These are phyloP conservation scores for Madurella mycetomatis DNA, from an alignment of 2,329 filamentous ascomycete species.

Conservation along the genomic window DNA sequence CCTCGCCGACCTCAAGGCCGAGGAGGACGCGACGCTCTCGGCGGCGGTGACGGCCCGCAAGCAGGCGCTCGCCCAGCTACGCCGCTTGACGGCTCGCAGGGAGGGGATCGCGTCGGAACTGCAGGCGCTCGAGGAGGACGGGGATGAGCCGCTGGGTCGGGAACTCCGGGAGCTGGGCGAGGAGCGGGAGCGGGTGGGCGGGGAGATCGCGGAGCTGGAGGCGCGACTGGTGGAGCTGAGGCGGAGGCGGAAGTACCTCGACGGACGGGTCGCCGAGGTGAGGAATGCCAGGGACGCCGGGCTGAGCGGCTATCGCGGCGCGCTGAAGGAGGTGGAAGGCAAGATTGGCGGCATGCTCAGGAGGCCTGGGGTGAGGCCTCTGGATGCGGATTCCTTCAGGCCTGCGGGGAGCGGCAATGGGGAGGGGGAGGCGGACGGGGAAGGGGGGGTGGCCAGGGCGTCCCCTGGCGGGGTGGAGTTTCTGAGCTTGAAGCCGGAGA, in stretches of 20 bases:
- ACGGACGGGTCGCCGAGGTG: constrained; percentile 57
- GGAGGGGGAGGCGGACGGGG: constrained; percentile 15
- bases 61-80: constrained; percentile 54
- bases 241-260: constrained; percentile 54
- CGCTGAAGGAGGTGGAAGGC: constrained; percentile 60
- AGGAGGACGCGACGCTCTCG: constrained; percentile 60
- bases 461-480: constrained; percentile 49
- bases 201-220: constrained; percentile 63
- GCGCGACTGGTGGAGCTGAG: constrained; percentile 58
- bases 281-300: constrained; percentile 64
- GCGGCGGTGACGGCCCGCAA: constrained; percentile 54
- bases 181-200: constrained; percentile 51
- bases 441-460: constrained; percentile 22
- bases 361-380: constrained; percentile 50
- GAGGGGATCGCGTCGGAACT: constrained; percentile 50
- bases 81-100: constrained; percentile 47
- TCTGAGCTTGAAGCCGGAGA: constrained; percentile 55
- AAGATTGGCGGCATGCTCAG: constrained; percentile 57
- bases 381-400: constrained; percentile 44
- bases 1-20: constrained; percentile 61
- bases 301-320: constrained; percentile 66
- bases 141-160: constrained; percentile 53
- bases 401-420: constrained; percentile 1
- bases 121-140: constrained; percentile 47
- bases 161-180: constrained; percentile 57